These are phyloP conservation scores for Avena sativa DNA, from an alignment of 176 grass and related monocot species.

Conservation along the genomic window DNA sequence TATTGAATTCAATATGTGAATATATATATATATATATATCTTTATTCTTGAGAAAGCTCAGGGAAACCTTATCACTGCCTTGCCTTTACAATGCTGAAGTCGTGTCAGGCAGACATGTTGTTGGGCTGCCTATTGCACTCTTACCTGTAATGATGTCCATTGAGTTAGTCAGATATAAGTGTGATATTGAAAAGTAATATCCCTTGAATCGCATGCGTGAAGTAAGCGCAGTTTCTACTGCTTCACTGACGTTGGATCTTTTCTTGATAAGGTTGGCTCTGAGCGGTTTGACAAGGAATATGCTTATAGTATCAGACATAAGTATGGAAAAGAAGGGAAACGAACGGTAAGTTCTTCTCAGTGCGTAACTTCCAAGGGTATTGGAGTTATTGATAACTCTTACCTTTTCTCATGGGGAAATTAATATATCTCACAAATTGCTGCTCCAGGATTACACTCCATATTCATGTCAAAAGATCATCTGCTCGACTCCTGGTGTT, in stretches of 20 bases:
- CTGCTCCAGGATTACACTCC: conserved; percentile 91
- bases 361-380: not conserved
- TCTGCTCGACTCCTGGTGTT: conserved; percentile 84
- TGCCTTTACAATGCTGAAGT: conserved; percentile 3
- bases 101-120: conserved; percentile 15
- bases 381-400: conserved; percentile 33
- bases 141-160: not conserved
- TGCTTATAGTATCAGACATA: conserved; percentile 83
- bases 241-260: conserved; percentile 40
- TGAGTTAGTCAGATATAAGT: conserved; percentile 16
- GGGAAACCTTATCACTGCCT: conserved; percentile 4
- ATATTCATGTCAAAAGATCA: conserved; percentile 97
- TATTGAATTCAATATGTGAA: too few species aligned
- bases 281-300: conserved; percentile 98
- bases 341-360: conserved; percentile 62
- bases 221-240: conserved; percentile 15
- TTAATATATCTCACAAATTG: conserved; percentile 30
- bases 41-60: conserved; percentile 6
- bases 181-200: not conserved
- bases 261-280: conserved; percentile 70
- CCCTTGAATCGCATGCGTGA: not conserved
- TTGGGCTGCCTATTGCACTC: not conserved
- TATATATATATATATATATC: not conserved
- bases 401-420: not conserved
- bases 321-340: conserved; percentile 99